Evolutionary conservation across 179 eudicot species (phyloP), one percentile per base, ranked within the genome.

Genomic region (Actinidia arguta): DNA sequence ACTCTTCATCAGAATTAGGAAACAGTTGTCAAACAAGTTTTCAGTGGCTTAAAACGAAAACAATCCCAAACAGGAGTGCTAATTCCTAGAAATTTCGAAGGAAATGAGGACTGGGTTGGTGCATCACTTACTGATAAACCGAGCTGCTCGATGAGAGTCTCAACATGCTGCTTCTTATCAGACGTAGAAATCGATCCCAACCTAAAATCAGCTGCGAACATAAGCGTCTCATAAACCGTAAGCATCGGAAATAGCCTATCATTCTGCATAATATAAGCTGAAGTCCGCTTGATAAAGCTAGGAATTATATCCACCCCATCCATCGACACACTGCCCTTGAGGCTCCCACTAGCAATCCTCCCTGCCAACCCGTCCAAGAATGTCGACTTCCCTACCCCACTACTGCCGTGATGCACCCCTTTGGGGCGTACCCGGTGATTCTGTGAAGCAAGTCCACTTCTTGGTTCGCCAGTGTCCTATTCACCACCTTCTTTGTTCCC

Each of bases 361-460:
- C 90, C 90, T 17, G 92, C 92, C 70, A 89, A 52, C 1, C 86
- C 88, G 51, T 87, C 92, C 74, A 89, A 73, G 69, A 89, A 72
- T 0, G 92, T 89, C 51, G 87, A 89, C 48, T 87, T 89, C 1
- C 92, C 90, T 3, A 90, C 90, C 90, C 92, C 92, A 87, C 85
- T 11, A 89, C 88, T 0, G 87, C 92, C 0, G 88, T 89, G 39
- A 89, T 75, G 78, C 83, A 83, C 74, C 92, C 92, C 63, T 85
- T 87, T 0, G 90, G 90, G 1, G 87, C 88, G 56, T 87, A 87
- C 10, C 92, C 90, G 20, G 88, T 89, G 18, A 89, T 82, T 25
- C 54, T 76, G n/a, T 85, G 80, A 78, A 89, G 66, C 55, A 87
- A 78, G 64, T 89, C 88, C 10, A 81, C 88, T 9, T 89, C 82